Base-by-base conservation (phyloP, 306 rosid species). In the Mimosa pudica region DNA sequence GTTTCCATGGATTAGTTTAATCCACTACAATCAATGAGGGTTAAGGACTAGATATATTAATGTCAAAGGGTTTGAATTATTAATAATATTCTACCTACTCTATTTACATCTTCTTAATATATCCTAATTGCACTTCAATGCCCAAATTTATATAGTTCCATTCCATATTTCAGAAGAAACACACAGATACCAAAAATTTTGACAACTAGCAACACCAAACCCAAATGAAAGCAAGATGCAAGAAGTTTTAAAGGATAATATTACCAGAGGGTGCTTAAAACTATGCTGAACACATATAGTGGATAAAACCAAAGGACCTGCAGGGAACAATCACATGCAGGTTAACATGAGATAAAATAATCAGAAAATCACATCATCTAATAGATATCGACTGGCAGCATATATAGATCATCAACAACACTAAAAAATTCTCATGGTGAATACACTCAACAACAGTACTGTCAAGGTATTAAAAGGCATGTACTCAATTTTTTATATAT, bases 291-390 rank as follows among this genome's bases (percentile, higher is more conserved):
- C 70, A 89, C 86, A 58, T 94, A 94, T 66, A 94, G 65, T 20
- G 98, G 97, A 83, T 91, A 94, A 85, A 92, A 89, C 98, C 98
- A 94, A 48, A 91, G 77, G 41, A 88, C 80, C 98, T 92, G 94
- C 85, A 87, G 48, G 69, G 30, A 65, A 76, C 14, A 73, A 78
- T 49, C 47, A 73, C 33, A 74, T 12, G 68, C 41, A 77, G 33
- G 73, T 57, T 84, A 36, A 49, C 47, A 79, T 72, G 51, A 82
- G 49, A 73, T 55, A 46, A 41, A 51, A 54, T 32, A 67, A n/a
- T 16, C n/a, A 73, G n/a, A 46, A 78, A 71, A 70, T 6, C 81
- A 8, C 77, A 64, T 69, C n/a, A 71, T 63, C 55, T 52, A 60
- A 54, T 36, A 13, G 44, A 74, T 69, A 52, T 13, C 74, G 76